Percentiles rank a stretch among this genome's conserved stretches.
Conservation (phyloP, 2,329 filamentous ascomycete species). For the Allantophomopsis cytisporea region DNA sequence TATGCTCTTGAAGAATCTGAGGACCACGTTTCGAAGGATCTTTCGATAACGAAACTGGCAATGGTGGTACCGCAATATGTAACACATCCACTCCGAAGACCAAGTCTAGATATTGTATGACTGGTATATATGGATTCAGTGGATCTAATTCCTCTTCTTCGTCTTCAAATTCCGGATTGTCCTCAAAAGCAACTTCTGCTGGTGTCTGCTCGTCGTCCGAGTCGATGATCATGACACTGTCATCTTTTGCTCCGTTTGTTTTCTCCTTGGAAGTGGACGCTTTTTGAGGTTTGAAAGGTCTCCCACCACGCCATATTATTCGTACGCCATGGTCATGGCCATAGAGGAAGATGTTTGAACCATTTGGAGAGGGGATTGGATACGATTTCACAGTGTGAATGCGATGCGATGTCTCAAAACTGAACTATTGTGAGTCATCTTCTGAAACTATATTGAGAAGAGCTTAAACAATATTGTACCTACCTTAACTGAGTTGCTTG, state of each 20-base stretch:
- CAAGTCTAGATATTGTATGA: constrained; percentile 48
- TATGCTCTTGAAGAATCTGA: constrained; percentile 36
- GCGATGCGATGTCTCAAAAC: constrained; percentile 44
- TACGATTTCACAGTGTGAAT: constrained; percentile 47
- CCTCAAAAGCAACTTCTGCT: constrained; percentile 26
- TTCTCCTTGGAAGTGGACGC: constrained; percentile 14
- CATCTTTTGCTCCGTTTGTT: constrained; percentile 35
- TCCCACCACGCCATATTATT: constrained; percentile 48
- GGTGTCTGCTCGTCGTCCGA: constrained; percentile 41
- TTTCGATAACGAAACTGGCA: constrained; percentile 33
- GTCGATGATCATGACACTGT: constrained; percentile 48
- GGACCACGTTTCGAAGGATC: constrained; percentile 29
- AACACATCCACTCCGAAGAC: constrained; percentile 39
- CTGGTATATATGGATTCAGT: constrained; percentile 32
- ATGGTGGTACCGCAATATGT: constrained; percentile 40
- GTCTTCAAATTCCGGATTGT: constrained; percentile 46
- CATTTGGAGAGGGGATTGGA: constrained; percentile 46
- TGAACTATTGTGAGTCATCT: constrained; percentile 14
- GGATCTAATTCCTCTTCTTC: constrained; percentile 23
- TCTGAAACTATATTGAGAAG: neutral
- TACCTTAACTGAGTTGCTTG: constrained; percentile 16
- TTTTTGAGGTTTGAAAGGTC: constrained; percentile 37
- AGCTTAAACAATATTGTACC: neutral
- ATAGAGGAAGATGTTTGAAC: constrained; percentile 48
- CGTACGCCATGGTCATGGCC: constrained; percentile 50